Conservation (phyloP, 345 rosid genomes). For the Euphorbia lathyris region DNA sequence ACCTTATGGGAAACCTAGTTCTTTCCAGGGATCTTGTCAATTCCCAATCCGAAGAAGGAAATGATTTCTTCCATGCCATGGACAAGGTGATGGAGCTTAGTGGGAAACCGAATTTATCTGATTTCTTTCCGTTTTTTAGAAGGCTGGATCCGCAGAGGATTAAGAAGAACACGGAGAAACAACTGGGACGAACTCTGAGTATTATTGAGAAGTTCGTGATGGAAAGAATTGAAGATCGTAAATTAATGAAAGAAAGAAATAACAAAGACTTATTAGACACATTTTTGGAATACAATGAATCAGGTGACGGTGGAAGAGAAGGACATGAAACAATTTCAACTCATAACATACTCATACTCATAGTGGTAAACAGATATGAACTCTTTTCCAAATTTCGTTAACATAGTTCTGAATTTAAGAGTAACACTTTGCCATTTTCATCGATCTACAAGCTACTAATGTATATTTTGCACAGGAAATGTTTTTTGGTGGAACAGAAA, state of each 20-base stretch:
- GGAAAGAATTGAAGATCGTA: neutral
- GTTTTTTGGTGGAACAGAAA: neutral
- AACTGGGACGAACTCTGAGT: neutral
- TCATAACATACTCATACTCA: slow-evolving; percentile 2
- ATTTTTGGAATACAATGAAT: slow-evolving; percentile 11
- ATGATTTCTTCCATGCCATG: slow-evolving; percentile 14
- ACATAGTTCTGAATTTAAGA: too few relatives aligned
- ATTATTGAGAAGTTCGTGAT: neutral
- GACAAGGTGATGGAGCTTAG: slow-evolving; percentile 4
- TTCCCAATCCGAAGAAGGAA: slow-evolving; percentile 10
- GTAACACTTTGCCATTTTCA: too few relatives aligned
- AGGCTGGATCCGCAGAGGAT: slow-evolving; percentile 8
- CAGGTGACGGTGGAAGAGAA: slow-evolving; percentile 11
- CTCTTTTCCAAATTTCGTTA: too few relatives aligned
- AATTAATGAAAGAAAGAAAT: neutral
- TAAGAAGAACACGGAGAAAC: neutral
- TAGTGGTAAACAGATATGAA: slow-evolving; percentile 12
- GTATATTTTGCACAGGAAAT: neutral
- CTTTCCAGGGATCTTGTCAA: neutral
- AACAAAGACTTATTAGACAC: slow-evolving; percentile 11
- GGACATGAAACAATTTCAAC: slow-evolving; percentile 5
- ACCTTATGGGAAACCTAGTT: neutral
- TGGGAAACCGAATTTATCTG: neutral
- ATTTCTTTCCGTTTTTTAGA: neutral
- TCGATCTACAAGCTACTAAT: too few relatives aligned